Base-by-base conservation (phyloP, 495 filamentous ascomycete species). In the Hyaloscypha finlandica region DNA sequence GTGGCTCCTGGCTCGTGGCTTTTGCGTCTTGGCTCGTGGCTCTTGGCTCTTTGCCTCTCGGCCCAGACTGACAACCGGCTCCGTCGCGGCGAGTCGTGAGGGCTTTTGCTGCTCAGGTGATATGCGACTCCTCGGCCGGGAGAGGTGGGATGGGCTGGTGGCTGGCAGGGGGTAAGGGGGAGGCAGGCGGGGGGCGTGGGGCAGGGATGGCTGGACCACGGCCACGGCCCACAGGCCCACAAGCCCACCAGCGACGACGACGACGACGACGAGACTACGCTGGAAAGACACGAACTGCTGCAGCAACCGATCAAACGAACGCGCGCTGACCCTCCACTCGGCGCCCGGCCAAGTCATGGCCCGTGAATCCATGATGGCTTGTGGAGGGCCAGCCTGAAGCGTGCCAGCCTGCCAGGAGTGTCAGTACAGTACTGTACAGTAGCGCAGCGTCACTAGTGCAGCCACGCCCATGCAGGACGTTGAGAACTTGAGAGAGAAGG, bases 71-170 rank as follows among this genome's bases (percentile, higher is more conserved):
- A 65, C 65, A 60, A 42, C 67, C 61, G 67, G 55, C 55, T 64
- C 61, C 61, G 53, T 45, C 45, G 25, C 20, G 14, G 8, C 25
- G 19, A 6, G 29, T 25, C 5, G 9, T 58, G 14, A 39, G 35
- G 62, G 61, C 33, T 68, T 25, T 60, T 70, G 64, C 63, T 67
- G 68, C 51, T 67, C 68, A 70, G 68, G 64, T 70, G 68, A 70
- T 63, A 29, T 61, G 37, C 37, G 6, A 45, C 25, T 33, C 35
- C 25, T 32, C 29, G 32, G 56, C 56, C 19, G 35, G 56, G 30
- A 48, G 3, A 6, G 33, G 31, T 8, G 37, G 20, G 37, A 1
- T 48, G 56, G 59, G 19, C 20, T 48, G 59, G 19, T 45, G 56
- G 56, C 56, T 58, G 25, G 22, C 0, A 32, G 20, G 55, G 56